phyloP scores from a whole-genome alignment of 208 protist species.

The Trypanosomatidae sp. region DNA sequence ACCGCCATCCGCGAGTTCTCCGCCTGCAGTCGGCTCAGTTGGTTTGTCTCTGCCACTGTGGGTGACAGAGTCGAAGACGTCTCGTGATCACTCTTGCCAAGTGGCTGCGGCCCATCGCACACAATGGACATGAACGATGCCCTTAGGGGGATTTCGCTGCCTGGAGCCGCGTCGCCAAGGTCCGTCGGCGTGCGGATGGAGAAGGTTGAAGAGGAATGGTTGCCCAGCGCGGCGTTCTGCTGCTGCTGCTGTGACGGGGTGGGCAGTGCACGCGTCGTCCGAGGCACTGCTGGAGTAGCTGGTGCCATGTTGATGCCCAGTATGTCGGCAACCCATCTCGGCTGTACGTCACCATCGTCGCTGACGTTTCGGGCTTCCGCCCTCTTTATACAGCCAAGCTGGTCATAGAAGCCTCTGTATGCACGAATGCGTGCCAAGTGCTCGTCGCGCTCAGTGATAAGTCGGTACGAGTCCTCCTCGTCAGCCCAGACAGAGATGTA shows the following conservation, averaged over 20 bases:
- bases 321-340: background rate
- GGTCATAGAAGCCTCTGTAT: conserved; percentile 28
- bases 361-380: background rate
- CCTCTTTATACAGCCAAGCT: conserved; percentile 1
- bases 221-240: background rate
- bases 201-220: background rate
- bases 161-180: background rate
- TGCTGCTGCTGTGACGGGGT: conserved; percentile 1
- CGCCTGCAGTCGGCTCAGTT: conserved; percentile 11
- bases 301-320: background rate
- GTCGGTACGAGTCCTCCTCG: conserved; percentile 32
- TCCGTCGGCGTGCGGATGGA: background rate
- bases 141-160: background rate
- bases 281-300: background rate
- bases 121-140: background rate
- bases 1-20: conserved; percentile 10
- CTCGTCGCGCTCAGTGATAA: conserved; percentile 26
- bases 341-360: background rate
- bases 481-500: conserved; percentile 14
- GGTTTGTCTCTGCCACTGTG: background rate
- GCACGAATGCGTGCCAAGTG: conserved; percentile 20
- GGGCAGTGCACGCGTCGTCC: background rate
- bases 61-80: background rate
- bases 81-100: background rate
- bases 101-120: background rate